Evolutionary conservation across 2,329 filamentous ascomycete genomes (phyloP), one percentile per base, ranked within the genome.

Genomic region (Metarhizium robertsii): DNA sequence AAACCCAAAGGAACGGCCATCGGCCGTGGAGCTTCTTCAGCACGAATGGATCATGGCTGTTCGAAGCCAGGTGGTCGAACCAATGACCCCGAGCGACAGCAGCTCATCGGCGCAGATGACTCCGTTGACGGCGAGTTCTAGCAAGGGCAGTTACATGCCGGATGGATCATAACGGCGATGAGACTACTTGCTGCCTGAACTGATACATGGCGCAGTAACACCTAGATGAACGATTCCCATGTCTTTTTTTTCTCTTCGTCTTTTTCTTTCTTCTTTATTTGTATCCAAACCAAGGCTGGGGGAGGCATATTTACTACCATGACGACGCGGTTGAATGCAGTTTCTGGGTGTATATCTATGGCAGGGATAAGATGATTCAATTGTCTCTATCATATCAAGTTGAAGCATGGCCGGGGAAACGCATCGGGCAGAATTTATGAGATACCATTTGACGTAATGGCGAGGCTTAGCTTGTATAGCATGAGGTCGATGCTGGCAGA

Each of bases 1-100:
- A 20, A 91, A 97, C 70, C 90, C 94, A 2, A 79, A 79, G 60
- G 85, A 85, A 67, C 79, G 94, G 57, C 85, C 88, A 18, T 89
- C 86, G 36, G 92, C 94, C 1, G 85, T 92, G 1, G 94, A 97
- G 70, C 74, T 99, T 57, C 77, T 99, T 55, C 90, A 96, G 70
- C 92, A 97, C 69, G 90, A 95, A 66, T 99, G 94, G 94, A 86
- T 87, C 61, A 80, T 84, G 75, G 77, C 75, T 40, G 86, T 86
- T 58, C 77, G 83, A 60, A 83, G 76, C 61, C 79, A 84, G 64
- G 81, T 86, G 7, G 81, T 86, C 34, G 83, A 86, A 62, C 82
- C 83, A 13, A 69, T 76, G 51, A 87, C 83, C 25, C 83, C 83
- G 14, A 85, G 81, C 62, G 83, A 86, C 45, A 66, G 70, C 16